These are phyloP conservation scores for Ophiostoma fasciatum DNA, from an alignment of 2,329 filamentous ascomycete genomes.

Conservation along the genomic window DNA sequence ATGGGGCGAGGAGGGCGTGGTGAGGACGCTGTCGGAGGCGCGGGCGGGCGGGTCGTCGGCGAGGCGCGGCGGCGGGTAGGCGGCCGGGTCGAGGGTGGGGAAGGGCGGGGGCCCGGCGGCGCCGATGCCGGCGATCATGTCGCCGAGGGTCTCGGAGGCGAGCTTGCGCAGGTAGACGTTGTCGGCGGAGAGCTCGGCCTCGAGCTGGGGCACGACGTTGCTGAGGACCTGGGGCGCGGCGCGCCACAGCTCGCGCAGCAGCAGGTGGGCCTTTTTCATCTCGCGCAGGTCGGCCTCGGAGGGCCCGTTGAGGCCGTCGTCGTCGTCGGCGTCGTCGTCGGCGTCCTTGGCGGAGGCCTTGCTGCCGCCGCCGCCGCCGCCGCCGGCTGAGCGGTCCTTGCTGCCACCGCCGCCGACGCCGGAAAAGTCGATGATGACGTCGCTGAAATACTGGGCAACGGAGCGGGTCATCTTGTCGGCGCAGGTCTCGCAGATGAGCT, in stretches of 20 bases:
- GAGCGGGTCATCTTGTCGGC: slow-evolving; percentile 91
- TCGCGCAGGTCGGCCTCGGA: slow-evolving; percentile 78
- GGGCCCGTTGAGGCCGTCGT: slow-evolving; percentile 44
- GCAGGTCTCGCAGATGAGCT: slow-evolving; percentile 77
- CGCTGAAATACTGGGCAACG: slow-evolving; percentile 92
- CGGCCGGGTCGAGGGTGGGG: slow-evolving; percentile 60
- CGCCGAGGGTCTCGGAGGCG: slow-evolving; percentile 85
- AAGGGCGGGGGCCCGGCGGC: slow-evolving; percentile 71
- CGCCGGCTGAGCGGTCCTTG: background rate
- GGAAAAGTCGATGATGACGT: slow-evolving; percentile 83
- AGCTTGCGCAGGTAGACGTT: slow-evolving; percentile 74
- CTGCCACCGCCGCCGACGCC: slow-evolving; percentile 33
- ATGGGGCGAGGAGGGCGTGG: slow-evolving; percentile 71
- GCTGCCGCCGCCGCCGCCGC: slow-evolving; percentile 1
- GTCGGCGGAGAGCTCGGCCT: slow-evolving; percentile 82
- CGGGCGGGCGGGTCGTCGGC: slow-evolving; percentile 38
- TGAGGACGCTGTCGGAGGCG: slow-evolving; percentile 47
- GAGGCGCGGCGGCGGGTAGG: slow-evolving; percentile 65
- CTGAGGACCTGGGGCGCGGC: slow-evolving; percentile 77
- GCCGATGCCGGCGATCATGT: slow-evolving; percentile 87
- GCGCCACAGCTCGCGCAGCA: slow-evolving; percentile 87
- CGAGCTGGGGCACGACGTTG: slow-evolving; percentile 86
- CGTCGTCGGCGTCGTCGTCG: slow-evolving; percentile 43
- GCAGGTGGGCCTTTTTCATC: slow-evolving; percentile 72
- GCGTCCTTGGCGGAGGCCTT: slow-evolving; percentile 4